Conservation (phyloP, 805 yeast species). For the Schwanniomyces polymorphus region DNA sequence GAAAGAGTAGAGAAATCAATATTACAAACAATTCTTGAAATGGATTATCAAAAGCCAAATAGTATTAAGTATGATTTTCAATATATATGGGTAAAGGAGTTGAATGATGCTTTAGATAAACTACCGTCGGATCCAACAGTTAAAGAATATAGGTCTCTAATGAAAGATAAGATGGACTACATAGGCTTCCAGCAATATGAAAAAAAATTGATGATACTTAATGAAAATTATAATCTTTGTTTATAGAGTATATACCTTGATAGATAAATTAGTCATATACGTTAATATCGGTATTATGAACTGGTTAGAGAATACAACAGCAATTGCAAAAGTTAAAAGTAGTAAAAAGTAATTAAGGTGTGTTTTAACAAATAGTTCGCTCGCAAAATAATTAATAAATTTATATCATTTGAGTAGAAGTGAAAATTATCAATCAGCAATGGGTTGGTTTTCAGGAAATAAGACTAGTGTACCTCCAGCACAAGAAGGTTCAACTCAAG, state of each 20-base stretch:
- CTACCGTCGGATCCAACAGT: conserved; percentile 2
- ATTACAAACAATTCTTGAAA: conserved; percentile 20
- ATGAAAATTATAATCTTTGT: conserved; percentile 26
- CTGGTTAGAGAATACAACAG: neutral
- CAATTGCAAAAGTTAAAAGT: neutral
- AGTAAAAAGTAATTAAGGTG: neutral
- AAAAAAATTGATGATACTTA: conserved; percentile 24
- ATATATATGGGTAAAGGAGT: conserved; percentile 20
- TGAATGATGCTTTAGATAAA: conserved; percentile 5
- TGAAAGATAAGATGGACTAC: conserved; percentile 5
- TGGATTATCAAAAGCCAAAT: conserved; percentile 21
- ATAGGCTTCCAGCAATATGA: conserved; percentile 26
- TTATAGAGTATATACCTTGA: conserved; percentile 5
- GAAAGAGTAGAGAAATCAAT: conserved; percentile 21
- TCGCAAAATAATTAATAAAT: neutral
- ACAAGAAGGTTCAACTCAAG: conserved; percentile 10
- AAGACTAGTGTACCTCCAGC: conserved; percentile 2
- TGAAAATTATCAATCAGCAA: neutral
- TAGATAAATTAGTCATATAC: neutral
- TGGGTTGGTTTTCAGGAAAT: conserved; percentile 17
- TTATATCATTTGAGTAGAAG: neutral
- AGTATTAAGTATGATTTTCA: conserved; percentile 23
- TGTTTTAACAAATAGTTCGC: neutral
- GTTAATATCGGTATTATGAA: no score
- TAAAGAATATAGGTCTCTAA: conserved; percentile 4